Evolutionary conservation across 2,329 filamentous ascomycete species (phyloP).

Genomic region (Cadophora luteo-olivacea): DNA sequence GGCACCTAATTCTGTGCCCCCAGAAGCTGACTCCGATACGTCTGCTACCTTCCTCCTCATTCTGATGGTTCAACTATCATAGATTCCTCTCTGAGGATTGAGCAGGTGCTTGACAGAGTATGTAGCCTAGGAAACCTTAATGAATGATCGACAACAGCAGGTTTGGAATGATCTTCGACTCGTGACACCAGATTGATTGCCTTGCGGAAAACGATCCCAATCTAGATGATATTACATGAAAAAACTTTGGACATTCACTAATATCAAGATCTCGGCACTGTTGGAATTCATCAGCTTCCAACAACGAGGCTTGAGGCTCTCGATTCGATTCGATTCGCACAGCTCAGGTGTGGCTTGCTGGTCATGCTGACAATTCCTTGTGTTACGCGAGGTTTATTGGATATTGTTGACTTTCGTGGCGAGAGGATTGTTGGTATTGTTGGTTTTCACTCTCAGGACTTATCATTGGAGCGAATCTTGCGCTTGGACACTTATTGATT

Average conservation of each 20-base stretch:
- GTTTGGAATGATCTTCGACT: no score
- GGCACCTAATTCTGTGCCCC: no score
- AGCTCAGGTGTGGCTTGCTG: not conserved
- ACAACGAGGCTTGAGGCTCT: no score
- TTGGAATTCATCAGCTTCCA: not conserved
- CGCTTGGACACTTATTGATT: not conserved
- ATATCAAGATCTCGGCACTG: not conserved
- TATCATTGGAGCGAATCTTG: not conserved
- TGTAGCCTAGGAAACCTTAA: no score
- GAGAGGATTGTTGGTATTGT: slow-evolving; percentile 13
- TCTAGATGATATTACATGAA: no score
- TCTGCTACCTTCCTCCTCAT: no score
- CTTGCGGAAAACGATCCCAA: not conserved
- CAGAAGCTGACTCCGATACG: no score
- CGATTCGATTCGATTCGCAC: not conserved
- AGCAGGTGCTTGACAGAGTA: no score
- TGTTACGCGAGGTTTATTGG: not conserved
- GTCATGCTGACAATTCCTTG: not conserved
- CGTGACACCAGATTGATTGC: not conserved
- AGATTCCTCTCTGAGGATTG: no score
- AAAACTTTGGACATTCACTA: no score
- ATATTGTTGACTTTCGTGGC: not conserved
- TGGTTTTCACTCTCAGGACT: not conserved
- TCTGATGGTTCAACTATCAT: no score
- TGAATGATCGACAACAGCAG: no score